Evolutionary conservation across 345 rosid genomes (phyloP).

Genomic region (Gossypium arboreum): DNA sequence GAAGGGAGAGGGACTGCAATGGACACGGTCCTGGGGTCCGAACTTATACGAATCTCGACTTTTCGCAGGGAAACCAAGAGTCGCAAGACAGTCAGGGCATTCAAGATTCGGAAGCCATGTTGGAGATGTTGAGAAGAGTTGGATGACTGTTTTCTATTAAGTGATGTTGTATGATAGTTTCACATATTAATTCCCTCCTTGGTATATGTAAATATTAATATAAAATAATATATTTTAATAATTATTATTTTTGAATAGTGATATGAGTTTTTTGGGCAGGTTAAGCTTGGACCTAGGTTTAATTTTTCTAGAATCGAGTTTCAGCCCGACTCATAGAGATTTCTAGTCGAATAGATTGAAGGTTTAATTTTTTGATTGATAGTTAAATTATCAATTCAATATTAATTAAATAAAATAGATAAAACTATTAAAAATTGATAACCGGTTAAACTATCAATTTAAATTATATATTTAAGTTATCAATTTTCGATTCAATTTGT

Average conservation of each 20-base stretch:
- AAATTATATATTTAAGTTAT: too few species aligned
- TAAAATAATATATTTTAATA: too few species aligned
- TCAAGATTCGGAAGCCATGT: constrained; percentile 24
- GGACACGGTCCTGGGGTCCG: constrained; percentile 49
- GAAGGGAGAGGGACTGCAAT: constrained; percentile 39
- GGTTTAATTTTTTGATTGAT: too few species aligned
- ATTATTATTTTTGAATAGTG: too few species aligned
- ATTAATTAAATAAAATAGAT: too few species aligned
- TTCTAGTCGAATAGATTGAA: accelerated
- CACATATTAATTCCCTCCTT: neutral
- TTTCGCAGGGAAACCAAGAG: constrained; percentile 45
- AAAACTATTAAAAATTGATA: too few species aligned
- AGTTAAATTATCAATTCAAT: too few species aligned
- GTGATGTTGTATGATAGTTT: neutral
- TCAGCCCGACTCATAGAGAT: too few species aligned
- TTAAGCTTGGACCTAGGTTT: too few species aligned
- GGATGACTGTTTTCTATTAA: neutral
- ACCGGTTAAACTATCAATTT: accelerated
- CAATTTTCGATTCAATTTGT: too few species aligned
- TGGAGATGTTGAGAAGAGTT: constrained; percentile 30
- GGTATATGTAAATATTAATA: neutral
- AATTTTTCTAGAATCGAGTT: too few species aligned
- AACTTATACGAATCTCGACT: constrained; percentile 46
- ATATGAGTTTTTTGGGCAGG: too few species aligned
- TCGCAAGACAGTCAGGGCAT: constrained; percentile 40